phyloP scores from a whole-genome alignment of 164 flowering plant genomes.

The Akebia trifoliata region DNA sequence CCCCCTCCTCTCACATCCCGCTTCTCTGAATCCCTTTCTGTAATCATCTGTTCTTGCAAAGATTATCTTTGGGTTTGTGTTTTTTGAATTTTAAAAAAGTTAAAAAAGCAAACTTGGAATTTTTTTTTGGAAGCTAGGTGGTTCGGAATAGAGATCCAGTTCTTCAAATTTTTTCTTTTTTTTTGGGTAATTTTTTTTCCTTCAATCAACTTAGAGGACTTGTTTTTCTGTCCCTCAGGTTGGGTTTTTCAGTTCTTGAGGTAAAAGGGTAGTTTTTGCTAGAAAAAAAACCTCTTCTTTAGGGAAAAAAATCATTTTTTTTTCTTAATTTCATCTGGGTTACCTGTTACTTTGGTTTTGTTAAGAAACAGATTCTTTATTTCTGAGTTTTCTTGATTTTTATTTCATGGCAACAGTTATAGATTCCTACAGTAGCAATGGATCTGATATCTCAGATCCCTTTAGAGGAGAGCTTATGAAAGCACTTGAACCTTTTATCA shows the following conservation, averaged over 20 bases:
- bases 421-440: constrained; percentile 32
- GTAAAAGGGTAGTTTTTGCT: constrained; percentile 27
- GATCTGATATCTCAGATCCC: constrained; percentile 24
- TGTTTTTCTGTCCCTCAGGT: constrained; percentile 54
- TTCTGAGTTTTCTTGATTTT: not conserved
- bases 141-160: constrained; percentile 66
- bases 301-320: constrained; percentile 8
- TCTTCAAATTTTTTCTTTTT: too few relatives aligned
- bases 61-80: constrained; percentile 22
- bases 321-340: constrained; percentile 12
- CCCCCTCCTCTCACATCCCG: constrained; percentile 29
- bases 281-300: constrained; percentile 10
- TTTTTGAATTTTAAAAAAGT: constrained; percentile 15
- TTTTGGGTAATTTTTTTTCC: constrained; percentile 9
- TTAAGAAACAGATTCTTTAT: constrained; percentile 2
- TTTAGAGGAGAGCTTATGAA: constrained; percentile 76
- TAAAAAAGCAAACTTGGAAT: constrained; percentile 19
- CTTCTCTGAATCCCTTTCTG: constrained; percentile 80
- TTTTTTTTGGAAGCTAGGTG: constrained; percentile 40
- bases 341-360: constrained; percentile 28
- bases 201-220: constrained; percentile 40
- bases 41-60: constrained; percentile 50
- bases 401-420: constrained; percentile 52
- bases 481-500: constrained; percentile 93
- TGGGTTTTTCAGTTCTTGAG: constrained; percentile 18